Conservation (phyloP, 192 early-diverging fungal genomes). For the Coemansia sp. region DNA sequence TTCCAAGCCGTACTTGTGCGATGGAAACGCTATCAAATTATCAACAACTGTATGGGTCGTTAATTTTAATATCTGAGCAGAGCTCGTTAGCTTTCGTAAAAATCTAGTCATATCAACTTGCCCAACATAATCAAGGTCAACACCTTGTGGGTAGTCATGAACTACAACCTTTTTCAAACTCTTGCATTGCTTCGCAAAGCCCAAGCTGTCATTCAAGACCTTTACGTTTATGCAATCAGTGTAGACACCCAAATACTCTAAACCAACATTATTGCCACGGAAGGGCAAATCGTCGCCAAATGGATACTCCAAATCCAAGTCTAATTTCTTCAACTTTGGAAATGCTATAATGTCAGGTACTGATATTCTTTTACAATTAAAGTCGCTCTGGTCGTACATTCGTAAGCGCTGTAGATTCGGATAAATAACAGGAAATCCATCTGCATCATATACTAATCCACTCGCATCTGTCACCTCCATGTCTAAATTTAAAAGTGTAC, state of each 20-base stretch:
- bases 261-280: conserved; percentile 1
- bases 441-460: background rate
- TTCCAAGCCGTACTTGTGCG: background rate
- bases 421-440: background rate
- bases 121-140: background rate
- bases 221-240: background rate
- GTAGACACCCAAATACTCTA: background rate
- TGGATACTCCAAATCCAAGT: background rate
- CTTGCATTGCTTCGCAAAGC: background rate
- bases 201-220: background rate
- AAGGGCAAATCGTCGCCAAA: conserved; percentile 11
- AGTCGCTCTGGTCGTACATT: background rate
- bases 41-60: background rate
- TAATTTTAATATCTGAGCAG: background rate
- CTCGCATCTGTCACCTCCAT: background rate
- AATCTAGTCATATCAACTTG: background rate
- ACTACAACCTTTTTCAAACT: background rate
- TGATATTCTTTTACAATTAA: background rate
- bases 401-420: conserved; percentile 1
- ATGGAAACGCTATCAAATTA: background rate
- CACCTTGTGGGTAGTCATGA: background rate
- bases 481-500: background rate
- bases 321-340: background rate
- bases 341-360: background rate
- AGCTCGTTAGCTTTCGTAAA: background rate